phyloP scores from a whole-genome alignment of 108 stramenopile species.

The Nannochloropsis gaditana region DNA sequence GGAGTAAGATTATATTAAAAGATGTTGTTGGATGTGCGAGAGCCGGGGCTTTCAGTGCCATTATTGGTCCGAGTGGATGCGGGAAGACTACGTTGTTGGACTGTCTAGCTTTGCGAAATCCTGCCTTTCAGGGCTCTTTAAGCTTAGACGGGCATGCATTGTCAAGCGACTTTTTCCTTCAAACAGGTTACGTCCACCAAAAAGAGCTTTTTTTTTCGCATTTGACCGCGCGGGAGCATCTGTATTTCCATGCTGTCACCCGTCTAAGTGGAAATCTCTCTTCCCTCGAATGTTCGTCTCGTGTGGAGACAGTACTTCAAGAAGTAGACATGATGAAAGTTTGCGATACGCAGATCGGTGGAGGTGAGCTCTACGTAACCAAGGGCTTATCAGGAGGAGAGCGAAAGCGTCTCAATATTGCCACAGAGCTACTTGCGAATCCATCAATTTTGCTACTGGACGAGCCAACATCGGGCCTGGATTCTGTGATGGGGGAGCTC shows the following conservation, averaged over 20 bases:
- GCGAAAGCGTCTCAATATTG: constrained; percentile 22
- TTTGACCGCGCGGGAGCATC: not conserved
- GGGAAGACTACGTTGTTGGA: not conserved
- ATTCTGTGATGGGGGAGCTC: not conserved
- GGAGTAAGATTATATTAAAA: not conserved
- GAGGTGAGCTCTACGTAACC: not conserved
- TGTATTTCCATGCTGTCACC: not conserved
- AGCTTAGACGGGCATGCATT: not conserved
- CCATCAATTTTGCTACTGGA: constrained; percentile 26
- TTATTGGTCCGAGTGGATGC: not conserved
- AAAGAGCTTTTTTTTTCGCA: not conserved
- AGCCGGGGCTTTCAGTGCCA: not conserved
- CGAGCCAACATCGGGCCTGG: constrained; percentile 24
- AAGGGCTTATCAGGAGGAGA: constrained; percentile 13
- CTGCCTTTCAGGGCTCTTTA: not conserved
- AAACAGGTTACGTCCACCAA: not conserved
- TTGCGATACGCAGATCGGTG: not conserved
- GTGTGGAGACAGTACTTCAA: not conserved
- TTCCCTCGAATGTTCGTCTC: not conserved
- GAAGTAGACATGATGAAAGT: not conserved
- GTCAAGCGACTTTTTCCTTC: not conserved
- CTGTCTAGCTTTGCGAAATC: not conserved
- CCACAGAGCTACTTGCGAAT: not conserved
- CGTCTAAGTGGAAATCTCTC: not conserved
- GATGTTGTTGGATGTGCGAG: constrained; percentile 1